Evolutionary conservation across 2,329 filamentous ascomycete genomes (phyloP), one percentile per base, ranked within the genome.

Genomic region (Leptographium flavum): DNA sequence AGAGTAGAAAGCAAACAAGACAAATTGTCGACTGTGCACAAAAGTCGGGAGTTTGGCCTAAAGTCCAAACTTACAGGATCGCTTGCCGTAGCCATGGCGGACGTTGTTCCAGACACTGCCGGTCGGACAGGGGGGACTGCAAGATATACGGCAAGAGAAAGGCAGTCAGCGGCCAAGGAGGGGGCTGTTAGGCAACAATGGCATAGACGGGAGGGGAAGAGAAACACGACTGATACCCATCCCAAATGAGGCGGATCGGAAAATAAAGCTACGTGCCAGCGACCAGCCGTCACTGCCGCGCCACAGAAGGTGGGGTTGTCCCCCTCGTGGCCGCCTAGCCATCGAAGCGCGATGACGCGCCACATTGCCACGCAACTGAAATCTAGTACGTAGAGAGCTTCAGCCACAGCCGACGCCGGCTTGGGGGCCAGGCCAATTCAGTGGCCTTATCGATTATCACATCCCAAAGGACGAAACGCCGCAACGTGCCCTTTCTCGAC

Each of bases 11-110:
- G 17, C 28, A 14, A 19, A 10, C 10, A 22, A 25, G 19, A 31
- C 4, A 21, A 27, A 14, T 14, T 17, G 27, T 8, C 31, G 23
- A 14, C 28, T 15, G 13, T 27, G 37, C 22, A 23, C 22, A 25
- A 43, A 36, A 42, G 10, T 15, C 27, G 23, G 17, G 28, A 11
- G 22, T 27, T 43, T 19, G 13, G 36, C 22, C 45, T 45, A n/a
- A n/a, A n/a, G 15, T 23, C 21, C 21, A n/a, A 47, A 47, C 47
- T 53, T 51, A 60, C 58, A 48, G 51, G 45, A 49, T 61, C 57
- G 53, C 57, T 52, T 49, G 57, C 56, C 48, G 58, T 54, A 39
- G 58, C 59, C 58, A 61, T 61, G 28, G 45, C 36, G 35, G 23
- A 27, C 25, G 7, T 22, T 11, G 28, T 25, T 17, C 25, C 7